Base-by-base conservation (phyloP, 768 basidiomycete genomes). In the Boletus sp. region DNA sequence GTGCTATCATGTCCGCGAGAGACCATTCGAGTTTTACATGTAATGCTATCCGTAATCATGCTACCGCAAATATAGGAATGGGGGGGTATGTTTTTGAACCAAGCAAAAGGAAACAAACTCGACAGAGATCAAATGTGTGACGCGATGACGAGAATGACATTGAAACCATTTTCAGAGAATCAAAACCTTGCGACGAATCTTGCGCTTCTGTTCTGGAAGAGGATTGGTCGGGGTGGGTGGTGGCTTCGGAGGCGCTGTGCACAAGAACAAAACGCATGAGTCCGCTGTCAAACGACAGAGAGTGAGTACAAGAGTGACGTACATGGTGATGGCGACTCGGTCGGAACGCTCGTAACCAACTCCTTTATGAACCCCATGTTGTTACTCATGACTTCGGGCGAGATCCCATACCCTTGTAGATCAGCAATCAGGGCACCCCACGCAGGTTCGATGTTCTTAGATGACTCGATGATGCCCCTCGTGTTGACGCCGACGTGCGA, bases 401-500 rank as follows among this genome's bases (percentile, higher is more conserved):
- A 64, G 57, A 75, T 68, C 48, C 73, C 74, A 46, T 73, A 65
- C 5, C 74, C 76, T 49, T 74, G 72, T n/a, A 77, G 61, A 64
- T 77, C 70, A 67, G 73, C 64, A 23, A 74, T 70, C 44, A 79
- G 69, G 45, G 75, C 72, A 37, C 72, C 76, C 83, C 83, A 85
- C 27, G 79, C 74, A 1, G 77, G 75, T 44, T 83, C 80, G 38
- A 83, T 71, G 55, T 77, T 79, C 46, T 75, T 77, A 43, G 79
- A 80, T 9, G 79, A 74, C 69, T 84, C 82, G 58, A 83, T 74
- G 50, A 70, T 67, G 5, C 81, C 82, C 8, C 75, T 71, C 50
- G 70, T 72, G 60, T 77, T 78, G 46, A 84, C 69, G 8, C 85
- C 85, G 47, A 87, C 78, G 64, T 88, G 87, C 21, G 81, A 77